Base-by-base conservation (phyloP, 495 filamentous ascomycete species). In the Penicillium lagena region DNA sequence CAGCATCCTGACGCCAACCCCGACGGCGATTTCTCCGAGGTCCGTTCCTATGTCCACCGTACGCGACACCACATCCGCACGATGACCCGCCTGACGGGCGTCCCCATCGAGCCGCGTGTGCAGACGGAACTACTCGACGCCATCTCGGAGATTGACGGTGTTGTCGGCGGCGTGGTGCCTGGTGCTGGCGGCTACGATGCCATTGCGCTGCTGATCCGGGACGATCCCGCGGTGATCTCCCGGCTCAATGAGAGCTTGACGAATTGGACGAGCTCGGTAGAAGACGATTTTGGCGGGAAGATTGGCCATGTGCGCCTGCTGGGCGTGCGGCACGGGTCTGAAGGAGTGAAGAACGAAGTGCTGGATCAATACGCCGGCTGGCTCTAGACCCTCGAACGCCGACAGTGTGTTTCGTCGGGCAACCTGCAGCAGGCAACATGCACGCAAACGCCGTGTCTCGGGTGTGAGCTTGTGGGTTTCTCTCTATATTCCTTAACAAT, bases 111-210 rank as follows among this genome's bases (percentile, higher is more conserved):
- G 70, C 93, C 93, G 1, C 74, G 72, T 17, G 82, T 82, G 37
- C 94, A 97, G 73, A 95, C 87, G 7, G 76, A 76, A 54, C 68
- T 98, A 47, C 66, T 98, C 33, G 85, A 98, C 66, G 84, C 80
- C 34, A 73, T 87, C 42, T 79, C 76, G 13, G 60, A 63, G 14
- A 62, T 96, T 2, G 76, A 83, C 1, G 94, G 94, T 11, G 88
- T 97, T 7, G 75, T 89, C 43, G 93, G 89, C 1, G 91, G 90
- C 8, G 89, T 97, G 3, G 94, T 96, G 0, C 93, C 93, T 5
- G 93, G 93, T 2, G 93, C 93, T 7, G 93, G 93, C 27, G 93
- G 93, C 3, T 96, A 85, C 59, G 93, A 98, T 77, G 93, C 93
- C 5, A 76, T 95, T 48, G 88, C 82, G 7, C 55, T 98, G 40